Percentiles rank a stretch among this genome's conserved stretches.
Conservation (phyloP, 2,329 filamentous ascomycete genomes). For the Penicillium sp. region DNA sequence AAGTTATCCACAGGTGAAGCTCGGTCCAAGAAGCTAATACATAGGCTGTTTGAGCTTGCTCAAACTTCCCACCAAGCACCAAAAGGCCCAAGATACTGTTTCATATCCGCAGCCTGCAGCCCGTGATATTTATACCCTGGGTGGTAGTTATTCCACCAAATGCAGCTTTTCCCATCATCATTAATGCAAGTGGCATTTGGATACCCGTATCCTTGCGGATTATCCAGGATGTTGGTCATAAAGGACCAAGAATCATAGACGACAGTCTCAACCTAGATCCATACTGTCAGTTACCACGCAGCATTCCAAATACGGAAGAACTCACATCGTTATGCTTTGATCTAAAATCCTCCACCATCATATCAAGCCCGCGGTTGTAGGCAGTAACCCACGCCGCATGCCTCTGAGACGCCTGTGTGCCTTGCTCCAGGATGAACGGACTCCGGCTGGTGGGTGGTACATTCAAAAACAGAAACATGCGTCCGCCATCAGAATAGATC, state of each 20-base stretch:
- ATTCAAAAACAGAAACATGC: constrained; percentile 57
- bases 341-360: constrained; percentile 20
- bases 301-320: background rate
- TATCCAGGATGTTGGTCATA: constrained; percentile 28
- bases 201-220: constrained; percentile 25
- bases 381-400: constrained; percentile 23
- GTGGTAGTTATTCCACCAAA: constrained; percentile 35
- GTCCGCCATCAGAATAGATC: constrained; percentile 50
- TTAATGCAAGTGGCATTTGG: constrained; percentile 28
- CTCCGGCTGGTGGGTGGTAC: constrained; percentile 48
- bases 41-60: too few relatives aligned
- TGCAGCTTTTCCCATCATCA: constrained; percentile 24
- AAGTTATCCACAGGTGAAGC: too few relatives aligned
- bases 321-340: constrained; percentile 20
- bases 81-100: constrained; percentile 16
- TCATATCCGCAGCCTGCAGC: constrained; percentile 31
- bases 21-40: too few relatives aligned
- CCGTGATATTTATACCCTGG: constrained; percentile 28
- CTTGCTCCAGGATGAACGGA: constrained; percentile 22
- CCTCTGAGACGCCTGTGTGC: constrained; percentile 10
- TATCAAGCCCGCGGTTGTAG: constrained; percentile 24
- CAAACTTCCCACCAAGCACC: constrained; percentile 29
- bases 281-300: background rate
- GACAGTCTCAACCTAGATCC: constrained; percentile 23
- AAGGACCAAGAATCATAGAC: constrained; percentile 29